Base-by-base conservation (phyloP, 805 yeast species). In the Wickerhamomyces rabaulensis region DNA sequence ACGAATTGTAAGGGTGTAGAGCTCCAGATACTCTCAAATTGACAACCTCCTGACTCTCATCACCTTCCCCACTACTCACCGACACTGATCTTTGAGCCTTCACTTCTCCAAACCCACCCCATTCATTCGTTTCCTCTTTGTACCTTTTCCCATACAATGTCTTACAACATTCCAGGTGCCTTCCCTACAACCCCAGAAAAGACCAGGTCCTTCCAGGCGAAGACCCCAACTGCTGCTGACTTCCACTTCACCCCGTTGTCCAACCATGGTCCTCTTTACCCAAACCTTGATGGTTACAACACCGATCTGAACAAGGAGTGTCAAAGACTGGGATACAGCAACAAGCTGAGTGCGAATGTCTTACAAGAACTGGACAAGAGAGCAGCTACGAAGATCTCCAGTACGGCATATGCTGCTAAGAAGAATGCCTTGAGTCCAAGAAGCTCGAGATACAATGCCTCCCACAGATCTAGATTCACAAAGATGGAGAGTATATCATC, bases 281-380 rank as follows among this genome's bases (percentile, higher is more conserved):
- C 57, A 9, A 52, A 49, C 22, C 47, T 57, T 41, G 52, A 15
- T 41, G 44, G n/a, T 35, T 48, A 19, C 52, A 8, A 15, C 12
- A 26, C 27, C 17, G 33, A 23, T 17, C 45, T 44, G 15, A 33
- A 47, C 17, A 31, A 20, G 9, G 45, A 54, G 29, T 52, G 59
- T 36, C 41, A 48, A 7, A 46, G 47, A 16, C 40, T 64, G 40
- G 69, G 69, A 4, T 66, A 60, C 36, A 64, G 69, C 21, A 62
- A 60, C 47, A 58, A 58, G 42, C 49, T 67, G 39, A 67, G 70
- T 17, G 57, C 53, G 20, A 64, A 63, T 17, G 70, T 67, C 2
- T 49, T 67, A 6, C 46, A 56, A 35, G 71, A 67, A 49, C 46
- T 67, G 39, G 69, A 67, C 44, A 53, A 57, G 41, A 53, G 71